Base-by-base conservation (phyloP, 371 early-diverging fungal genomes). In the Caulochytrium protostelioides region DNA sequence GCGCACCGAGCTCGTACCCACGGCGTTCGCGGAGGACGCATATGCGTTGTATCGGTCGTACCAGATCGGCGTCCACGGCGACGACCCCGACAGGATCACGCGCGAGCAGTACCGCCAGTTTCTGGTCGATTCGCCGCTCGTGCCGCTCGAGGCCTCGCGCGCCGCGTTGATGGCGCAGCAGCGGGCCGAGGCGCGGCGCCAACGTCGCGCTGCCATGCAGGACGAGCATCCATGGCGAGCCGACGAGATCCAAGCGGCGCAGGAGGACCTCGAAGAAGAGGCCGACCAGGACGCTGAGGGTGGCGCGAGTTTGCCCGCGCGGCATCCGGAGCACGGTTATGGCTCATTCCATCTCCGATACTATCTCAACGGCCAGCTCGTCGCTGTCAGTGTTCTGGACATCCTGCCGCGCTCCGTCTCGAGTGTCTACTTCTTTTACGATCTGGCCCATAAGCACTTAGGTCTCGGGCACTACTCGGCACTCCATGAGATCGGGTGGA, bases 401-500 rank as follows among this genome's bases (percentile, higher is more conserved):
- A 70, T 90, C 9, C 57, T 90, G 20, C 94, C 91, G 0, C 34
- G 43, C 8, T 86, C 83, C 42, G 65, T 90, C 1, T 87, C 90
- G 0, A 75, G 84, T 0, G 91, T 94, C 13, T 94, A 94, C 46
- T 77, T 86, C 38, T 62, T 85, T 42, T 94, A 94, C 54, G 86
- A 89, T 47, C 79, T 85, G 3, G 75, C 70, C 6, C 79, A 70
- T 35, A 39, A 57, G 1, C 62, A 49, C 26, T 55, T 89, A 4
- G 69, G 74, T 2, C 50, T 83, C 19, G 94, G 94, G 10, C 76
- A 76, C 24, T 83, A 76, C 52, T 69, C 74, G 42, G 85, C 83
- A 0, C 49, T 90, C 36, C 50, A 73, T 22, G 91, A 90, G 46
- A 78, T 83, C 16, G 50, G 55, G 19, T 43, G 76, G 3, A 49